Evolutionary conservation across 202 grass and related monocot species (phyloP).

Genomic region (Brachypodium distachyon): DNA sequence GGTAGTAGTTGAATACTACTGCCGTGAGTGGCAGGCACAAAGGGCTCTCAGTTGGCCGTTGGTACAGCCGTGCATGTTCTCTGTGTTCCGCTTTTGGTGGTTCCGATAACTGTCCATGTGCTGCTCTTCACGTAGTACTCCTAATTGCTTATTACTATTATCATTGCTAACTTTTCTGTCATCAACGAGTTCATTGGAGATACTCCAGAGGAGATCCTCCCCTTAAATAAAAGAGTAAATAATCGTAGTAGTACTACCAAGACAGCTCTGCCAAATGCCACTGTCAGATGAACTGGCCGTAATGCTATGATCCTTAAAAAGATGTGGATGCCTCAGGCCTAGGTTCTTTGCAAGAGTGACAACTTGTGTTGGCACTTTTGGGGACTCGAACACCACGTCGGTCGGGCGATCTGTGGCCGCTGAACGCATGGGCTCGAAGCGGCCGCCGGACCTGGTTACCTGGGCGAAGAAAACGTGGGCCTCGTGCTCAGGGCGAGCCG

Average conservation of each 20-base stretch:
- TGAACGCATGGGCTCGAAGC: too few relatives aligned
- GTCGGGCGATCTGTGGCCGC: too few relatives aligned
- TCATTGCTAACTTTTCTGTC: background rate
- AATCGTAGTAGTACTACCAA: background rate
- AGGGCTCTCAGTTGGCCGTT: background rate
- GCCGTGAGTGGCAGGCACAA: constrained; percentile 25
- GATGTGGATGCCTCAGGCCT: too few relatives aligned
- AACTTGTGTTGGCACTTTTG: background rate
- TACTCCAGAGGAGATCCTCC: background rate
- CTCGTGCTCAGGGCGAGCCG: too few relatives aligned
- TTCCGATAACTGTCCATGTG: constrained; percentile 36
- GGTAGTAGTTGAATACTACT: background rate
- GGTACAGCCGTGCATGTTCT: constrained; percentile 20
- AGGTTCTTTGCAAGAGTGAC: background rate
- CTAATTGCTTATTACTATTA: constrained; percentile 32
- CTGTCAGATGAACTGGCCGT: background rate
- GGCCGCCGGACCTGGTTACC: too few relatives aligned
- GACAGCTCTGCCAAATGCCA: background rate
- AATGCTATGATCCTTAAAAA: too few relatives aligned
- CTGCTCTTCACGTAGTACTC: constrained; percentile 3
- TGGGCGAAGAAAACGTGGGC: too few relatives aligned
- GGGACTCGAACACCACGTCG: too few relatives aligned
- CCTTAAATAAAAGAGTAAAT: background rate
- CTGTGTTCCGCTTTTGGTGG: constrained; percentile 9
- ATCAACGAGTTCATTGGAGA: constrained; percentile 1